A percentile compares a stretch with the other conserved stretches of the same genome.
Evolutionary conservation across 1,284 basidiomycete species (phyloP).

Genomic region (Cryptococcus amylolentus): DNA sequence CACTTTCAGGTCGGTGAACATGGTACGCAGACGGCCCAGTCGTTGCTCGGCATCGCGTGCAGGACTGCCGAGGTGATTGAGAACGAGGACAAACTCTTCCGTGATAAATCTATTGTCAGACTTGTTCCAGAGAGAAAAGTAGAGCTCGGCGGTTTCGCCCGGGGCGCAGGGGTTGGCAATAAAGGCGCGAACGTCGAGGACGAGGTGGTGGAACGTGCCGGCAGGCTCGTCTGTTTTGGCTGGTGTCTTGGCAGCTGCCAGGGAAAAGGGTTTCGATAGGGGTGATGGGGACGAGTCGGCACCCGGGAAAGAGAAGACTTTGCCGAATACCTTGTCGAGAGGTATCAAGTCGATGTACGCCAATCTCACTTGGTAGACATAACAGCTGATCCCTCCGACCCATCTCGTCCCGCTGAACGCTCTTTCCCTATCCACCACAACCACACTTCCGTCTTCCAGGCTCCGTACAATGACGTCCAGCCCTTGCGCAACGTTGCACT

Average conservation of each 20-base stretch:
- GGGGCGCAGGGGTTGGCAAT: constrained; percentile 83
- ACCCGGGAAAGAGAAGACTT: constrained; percentile 6
- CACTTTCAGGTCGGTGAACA: constrained; percentile 83
- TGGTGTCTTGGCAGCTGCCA: constrained; percentile 3
- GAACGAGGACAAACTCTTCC: constrained; percentile 85
- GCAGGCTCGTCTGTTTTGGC: not conserved
- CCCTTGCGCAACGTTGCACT: constrained; percentile 86
- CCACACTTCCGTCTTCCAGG: constrained; percentile 81
- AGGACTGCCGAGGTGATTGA: constrained; percentile 87
- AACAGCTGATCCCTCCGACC: constrained; percentile 63
- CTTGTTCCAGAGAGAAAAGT: constrained; percentile 89
- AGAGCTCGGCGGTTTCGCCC: constrained; percentile 87
- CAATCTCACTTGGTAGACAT: constrained; percentile 65
- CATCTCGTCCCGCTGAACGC: constrained; percentile 70
- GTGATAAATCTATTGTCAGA: constrained; percentile 78
- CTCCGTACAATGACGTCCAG: constrained; percentile 94
- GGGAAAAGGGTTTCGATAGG: not conserved
- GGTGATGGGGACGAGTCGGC: not conserved
- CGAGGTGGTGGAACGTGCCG: constrained; percentile 67
- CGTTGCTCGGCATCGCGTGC: constrained; percentile 61
- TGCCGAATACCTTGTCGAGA: constrained; percentile 40
- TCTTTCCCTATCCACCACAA: constrained; percentile 74
- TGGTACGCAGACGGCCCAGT: constrained; percentile 63
- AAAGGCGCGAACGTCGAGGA: constrained; percentile 85
- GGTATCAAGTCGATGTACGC: constrained; percentile 69